Evolutionary conservation across 306 rosid species (phyloP), one percentile per base, ranked within the genome.

Genomic region (Pyrus communis): DNA sequence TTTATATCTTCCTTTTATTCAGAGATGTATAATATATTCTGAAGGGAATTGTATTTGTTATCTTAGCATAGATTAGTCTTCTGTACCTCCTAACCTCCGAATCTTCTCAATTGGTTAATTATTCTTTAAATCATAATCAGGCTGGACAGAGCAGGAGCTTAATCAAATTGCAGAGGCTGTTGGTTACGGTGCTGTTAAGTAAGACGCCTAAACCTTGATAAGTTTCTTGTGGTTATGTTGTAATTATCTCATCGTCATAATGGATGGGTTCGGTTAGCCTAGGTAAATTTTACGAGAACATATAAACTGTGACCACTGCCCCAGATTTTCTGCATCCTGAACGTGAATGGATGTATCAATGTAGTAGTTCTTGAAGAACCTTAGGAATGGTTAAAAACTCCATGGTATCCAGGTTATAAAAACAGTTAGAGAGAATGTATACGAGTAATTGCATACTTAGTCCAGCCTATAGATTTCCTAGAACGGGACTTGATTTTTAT

Each of bases 101-200:
- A 78, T 68, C 73, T 74, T 76, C 76, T 74, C 23, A 57, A 73
- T 67, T 74, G 59, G 70, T 33, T 69, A 35, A 49, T 40, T 59
- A 10, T 60, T 52, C 31, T 58, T 42, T 40, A 25, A 31, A 78
- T 67, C 28, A 58, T 79, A 43, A 40, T 27, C 80, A 92, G 99
- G 87, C 46, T 92, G 96, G 96, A 80, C 93, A 4, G 89, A 81
- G 67, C 90, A 86, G 79, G 98, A 96, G 89, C 87, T 92, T 49
- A 93, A 91, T 60, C 82, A 86, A 77, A 92, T 88, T 67, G 86
- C 93, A 9, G 93, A 88, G 85, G 93, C 97, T 52, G 84, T 91
- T 75, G 98, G 99, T 78, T 92, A 92, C 28, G 93, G 99, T 70
- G 98, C 98, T 76, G 97, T 96, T 62, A 96, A 92, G 99, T 96